Base-by-base conservation (phyloP, 805 yeast species). In the Candida alai region DNA sequence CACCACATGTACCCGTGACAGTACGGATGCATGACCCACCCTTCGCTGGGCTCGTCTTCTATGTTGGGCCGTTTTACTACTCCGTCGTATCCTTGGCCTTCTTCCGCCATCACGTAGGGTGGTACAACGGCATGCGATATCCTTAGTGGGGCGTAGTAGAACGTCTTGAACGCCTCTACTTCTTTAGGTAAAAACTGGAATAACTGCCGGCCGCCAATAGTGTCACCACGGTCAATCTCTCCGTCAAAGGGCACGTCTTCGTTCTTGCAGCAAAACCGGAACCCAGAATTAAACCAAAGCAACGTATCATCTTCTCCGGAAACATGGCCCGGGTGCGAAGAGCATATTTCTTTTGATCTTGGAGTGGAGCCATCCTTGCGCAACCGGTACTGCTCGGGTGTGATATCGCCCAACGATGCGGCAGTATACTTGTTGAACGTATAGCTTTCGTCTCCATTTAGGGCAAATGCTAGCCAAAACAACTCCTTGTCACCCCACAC, bases 1-100 rank as follows among this genome's bases (percentile, higher is more conserved):
- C 83, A 76, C 75, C 80, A 78, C 8, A 72, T 45, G 46, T 77
- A 77, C 14, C 68, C 64, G 23, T 68, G 65, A 56, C 83, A 78
- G 39, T 73, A 71, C 12, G 56, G 58, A 35, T 66, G 62, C 51
- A 70, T 73, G 11, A 29, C 23, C 81, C 82, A 76, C 20, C 76
- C 76, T 22, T 65, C 52, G 3, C 60, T 47, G 14, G 81, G 79
- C 46, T 74, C 80, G 14, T 58, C 64, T n/a, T 51, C 39, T 1
- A 31, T 39, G 36, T 33, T 60, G 20, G 81, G 80, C 13, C 18
- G 13, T 24, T 9, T 28, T 28, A 10, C 12, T 3, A 10, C 14
- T 15, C 32, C n/a, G 12, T 19, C 5, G 18, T 12, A 24, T 24
- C 20, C 2, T 4, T 15, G 13, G 20, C 4, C n/a, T n/a, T n/a